These are phyloP conservation scores for Blastobotrys proliferans DNA, from an alignment of 1,139 yeast genomes.

Conservation along the genomic window DNA sequence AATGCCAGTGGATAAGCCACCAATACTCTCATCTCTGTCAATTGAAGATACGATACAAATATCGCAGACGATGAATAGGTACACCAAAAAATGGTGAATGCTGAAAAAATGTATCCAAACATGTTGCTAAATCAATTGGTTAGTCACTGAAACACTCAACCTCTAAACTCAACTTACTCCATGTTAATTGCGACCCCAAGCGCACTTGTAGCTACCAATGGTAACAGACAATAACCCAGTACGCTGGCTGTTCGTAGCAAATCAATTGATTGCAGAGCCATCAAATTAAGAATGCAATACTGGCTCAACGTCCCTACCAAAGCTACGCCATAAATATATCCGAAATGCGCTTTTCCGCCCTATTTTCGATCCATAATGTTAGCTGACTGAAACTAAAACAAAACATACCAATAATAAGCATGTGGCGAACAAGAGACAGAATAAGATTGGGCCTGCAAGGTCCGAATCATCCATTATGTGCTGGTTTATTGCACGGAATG, in stretches of 20 bases:
- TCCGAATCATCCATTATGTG: conserved; percentile 90
- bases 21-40: conserved; percentile 80
- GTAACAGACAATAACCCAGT: conserved; percentile 88
- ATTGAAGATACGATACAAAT: conserved; percentile 77
- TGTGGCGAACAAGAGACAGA: conserved; percentile 85
- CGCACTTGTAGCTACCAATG: conserved; percentile 76
- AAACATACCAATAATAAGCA: conserved; percentile 49
- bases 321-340: conserved; percentile 95
- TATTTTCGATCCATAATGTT: neutral
- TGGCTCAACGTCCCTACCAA: conserved; percentile 82
- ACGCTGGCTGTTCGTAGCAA: conserved; percentile 81
- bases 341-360: conserved; percentile 93
- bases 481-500: conserved; percentile 57
- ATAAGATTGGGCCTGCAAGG: conserved; percentile 90
- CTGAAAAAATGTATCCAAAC: conserved; percentile 67
- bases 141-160: no score
- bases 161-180: conserved; percentile 35
- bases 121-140: conserved; percentile 38
- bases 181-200: conserved; percentile 65
- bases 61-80: conserved; percentile 93
- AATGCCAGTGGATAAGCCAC: conserved; percentile 92
- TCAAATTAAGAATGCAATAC: conserved; percentile 78
- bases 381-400: neutral
- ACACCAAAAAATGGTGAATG: conserved; percentile 83
- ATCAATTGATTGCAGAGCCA: conserved; percentile 65